A percentile compares a stretch with the other conserved stretches of the same genome.
Conservation (phyloP, 805 yeast genomes). For the Metschnikowia corniflorae region DNA sequence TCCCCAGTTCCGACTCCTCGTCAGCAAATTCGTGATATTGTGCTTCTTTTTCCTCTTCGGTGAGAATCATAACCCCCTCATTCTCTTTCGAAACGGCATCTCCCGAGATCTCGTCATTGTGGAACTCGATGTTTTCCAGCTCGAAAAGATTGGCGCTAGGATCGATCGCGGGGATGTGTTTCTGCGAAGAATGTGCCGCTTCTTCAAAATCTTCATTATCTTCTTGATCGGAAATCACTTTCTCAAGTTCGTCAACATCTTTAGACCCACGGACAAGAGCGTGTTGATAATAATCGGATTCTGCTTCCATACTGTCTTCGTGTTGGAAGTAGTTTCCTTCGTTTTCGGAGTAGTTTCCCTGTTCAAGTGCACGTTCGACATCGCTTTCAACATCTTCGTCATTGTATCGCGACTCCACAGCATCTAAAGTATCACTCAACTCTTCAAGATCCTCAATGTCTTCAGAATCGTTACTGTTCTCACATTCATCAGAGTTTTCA, state of each 20-base stretch:
- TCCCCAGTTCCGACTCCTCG: no score
- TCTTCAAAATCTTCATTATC: not conserved
- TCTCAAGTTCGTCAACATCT: no score
- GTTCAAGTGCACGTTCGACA: slow-evolving; percentile 3
- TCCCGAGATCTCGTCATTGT: not conserved
- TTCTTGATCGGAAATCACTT: no score
- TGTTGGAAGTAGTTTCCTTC: not conserved
- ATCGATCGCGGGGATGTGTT: not conserved
- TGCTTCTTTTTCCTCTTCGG: no score
- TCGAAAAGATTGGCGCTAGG: slow-evolving; percentile 4
- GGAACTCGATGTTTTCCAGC: slow-evolving; percentile 1
- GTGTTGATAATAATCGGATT: not conserved
- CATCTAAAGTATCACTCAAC: slow-evolving; percentile 6
- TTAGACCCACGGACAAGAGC: not conserved
- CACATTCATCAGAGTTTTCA: not conserved
- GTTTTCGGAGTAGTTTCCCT: slow-evolving; percentile 1
- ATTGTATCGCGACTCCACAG: slow-evolving; percentile 3
- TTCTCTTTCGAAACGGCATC: no score
- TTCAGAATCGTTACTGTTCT: no score
- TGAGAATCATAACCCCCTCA: no score
- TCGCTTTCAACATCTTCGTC: slow-evolving; percentile 7
- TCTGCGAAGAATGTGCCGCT: no score
- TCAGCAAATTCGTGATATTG: no score
- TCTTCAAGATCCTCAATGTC: slow-evolving; percentile 4
- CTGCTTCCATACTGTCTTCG: not conserved